These are phyloP conservation scores for Elsinoe australis DNA, from an alignment of 2,329 filamentous ascomycete genomes.

Conservation along the genomic window DNA sequence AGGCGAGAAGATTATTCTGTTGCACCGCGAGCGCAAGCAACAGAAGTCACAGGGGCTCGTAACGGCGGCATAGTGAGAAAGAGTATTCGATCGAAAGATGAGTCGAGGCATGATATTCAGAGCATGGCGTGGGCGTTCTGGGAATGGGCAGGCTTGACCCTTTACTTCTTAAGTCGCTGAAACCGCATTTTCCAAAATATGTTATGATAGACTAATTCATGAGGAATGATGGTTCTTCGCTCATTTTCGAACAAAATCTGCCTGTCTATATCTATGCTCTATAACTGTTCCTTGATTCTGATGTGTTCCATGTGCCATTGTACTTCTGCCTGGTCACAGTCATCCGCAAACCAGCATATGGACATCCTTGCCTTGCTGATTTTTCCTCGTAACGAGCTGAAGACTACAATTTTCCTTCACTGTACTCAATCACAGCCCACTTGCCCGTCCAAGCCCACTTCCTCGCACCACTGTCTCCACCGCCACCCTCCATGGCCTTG, in stretches of 20 bases:
- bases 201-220: constrained; percentile 11
- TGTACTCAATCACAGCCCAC: constrained; percentile 90
- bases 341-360: no score
- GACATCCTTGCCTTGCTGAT: no score
- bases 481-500: constrained; percentile 58
- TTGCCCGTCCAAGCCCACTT: constrained; percentile 96
- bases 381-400: no score
- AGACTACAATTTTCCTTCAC: constrained; percentile 50
- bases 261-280: no score
- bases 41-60: no score
- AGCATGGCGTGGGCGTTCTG: constrained; percentile 11
- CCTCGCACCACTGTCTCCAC: constrained; percentile 60
- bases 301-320: no score
- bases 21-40: neutral
- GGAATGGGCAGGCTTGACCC: constrained; percentile 2
- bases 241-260: no score
- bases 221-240: constrained; percentile 9
- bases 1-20: neutral
- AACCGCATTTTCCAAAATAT: neutral
- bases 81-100: no score
- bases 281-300: no score
- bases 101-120: neutral
- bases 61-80: no score
- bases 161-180: constrained; percentile 4
- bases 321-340: no score